Percentiles rank a stretch among this genome's conserved stretches.
Conservation (phyloP, 805 yeast genomes). For the Ogataea allantospora region DNA sequence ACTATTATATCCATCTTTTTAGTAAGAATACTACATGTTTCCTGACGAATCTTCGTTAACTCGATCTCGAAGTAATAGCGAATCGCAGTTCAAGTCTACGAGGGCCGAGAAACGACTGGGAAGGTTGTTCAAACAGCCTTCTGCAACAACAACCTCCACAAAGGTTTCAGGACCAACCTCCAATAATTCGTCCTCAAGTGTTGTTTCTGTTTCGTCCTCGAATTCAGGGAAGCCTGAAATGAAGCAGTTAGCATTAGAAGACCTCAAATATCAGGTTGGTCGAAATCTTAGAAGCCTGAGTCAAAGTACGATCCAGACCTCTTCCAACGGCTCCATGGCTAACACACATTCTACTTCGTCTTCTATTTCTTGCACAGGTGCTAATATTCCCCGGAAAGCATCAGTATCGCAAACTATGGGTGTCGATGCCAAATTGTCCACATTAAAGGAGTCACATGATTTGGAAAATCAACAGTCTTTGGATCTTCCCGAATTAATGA, state of each 20-base stretch:
- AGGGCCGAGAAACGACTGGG: slow-evolving; percentile 37
- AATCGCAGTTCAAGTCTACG: slow-evolving; percentile 29
- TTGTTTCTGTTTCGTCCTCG: slow-evolving; percentile 1
- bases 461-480: slow-evolving; percentile 4
- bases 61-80: slow-evolving; percentile 32
- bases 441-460: slow-evolving; percentile 16
- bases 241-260: slow-evolving; percentile 22
- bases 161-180: slow-evolving; percentile 2
- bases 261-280: slow-evolving; percentile 22
- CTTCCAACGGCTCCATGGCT: slow-evolving; percentile 7
- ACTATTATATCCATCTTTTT: neutral
- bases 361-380: slow-evolving; percentile 4
- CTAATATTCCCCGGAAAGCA: slow-evolving; percentile 18
- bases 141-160: slow-evolving; percentile 5
- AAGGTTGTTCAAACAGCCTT: slow-evolving; percentile 30
- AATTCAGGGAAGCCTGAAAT: slow-evolving; percentile 12
- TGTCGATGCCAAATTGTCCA: slow-evolving; percentile 14
- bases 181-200: slow-evolving; percentile 1
- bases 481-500: slow-evolving; percentile 15
- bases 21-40: slow-evolving; percentile 2
- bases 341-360: slow-evolving; percentile 9
- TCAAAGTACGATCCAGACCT: slow-evolving; percentile 11
- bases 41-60: slow-evolving; percentile 15
- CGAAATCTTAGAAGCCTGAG: slow-evolving; percentile 18
- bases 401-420: slow-evolving; percentile 16